These are phyloP conservation scores for Agarophyton chilense DNA, from an alignment of 23 red algal genomes.

Conservation along the genomic window DNA sequence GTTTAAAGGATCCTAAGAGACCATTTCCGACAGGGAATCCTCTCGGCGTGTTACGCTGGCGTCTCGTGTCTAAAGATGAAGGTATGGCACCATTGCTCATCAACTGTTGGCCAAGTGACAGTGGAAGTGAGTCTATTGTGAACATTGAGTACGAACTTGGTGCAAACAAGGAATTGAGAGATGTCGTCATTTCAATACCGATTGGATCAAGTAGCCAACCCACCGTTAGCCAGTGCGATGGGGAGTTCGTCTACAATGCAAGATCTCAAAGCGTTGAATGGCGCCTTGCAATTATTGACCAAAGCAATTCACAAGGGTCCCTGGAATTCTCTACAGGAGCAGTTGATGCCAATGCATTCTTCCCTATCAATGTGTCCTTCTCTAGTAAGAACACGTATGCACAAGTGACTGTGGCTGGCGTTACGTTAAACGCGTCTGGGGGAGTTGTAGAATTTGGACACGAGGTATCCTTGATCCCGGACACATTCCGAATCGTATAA, in stretches of 20 bases:
- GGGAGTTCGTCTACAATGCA: conserved; percentile 86
- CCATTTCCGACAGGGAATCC: conserved; percentile 95
- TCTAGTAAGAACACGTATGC: conserved; percentile 80
- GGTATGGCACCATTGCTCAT: conserved; percentile 81
- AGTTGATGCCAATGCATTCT: conserved; percentile 76
- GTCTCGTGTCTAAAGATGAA: conserved; percentile 86
- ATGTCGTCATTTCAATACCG: conserved; percentile 89
- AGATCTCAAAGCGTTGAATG: conserved; percentile 77
- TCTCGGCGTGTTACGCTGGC: conserved; percentile 88
- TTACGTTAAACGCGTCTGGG: conserved; percentile 37
- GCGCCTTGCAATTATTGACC: conserved; percentile 79
- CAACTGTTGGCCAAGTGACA: conserved; percentile 96
- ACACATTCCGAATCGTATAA: conserved; percentile 67
- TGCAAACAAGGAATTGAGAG: conserved; percentile 61
- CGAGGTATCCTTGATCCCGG: conserved; percentile 68
- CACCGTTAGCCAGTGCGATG: conserved; percentile 78
- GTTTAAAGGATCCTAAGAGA: conserved; percentile 79
- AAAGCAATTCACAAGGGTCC: conserved; percentile 76
- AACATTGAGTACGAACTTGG: conserved; percentile 97
- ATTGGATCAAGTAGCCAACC: conserved; percentile 69
- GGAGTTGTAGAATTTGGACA: conserved; percentile 70
- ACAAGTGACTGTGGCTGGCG: conserved; percentile 48
- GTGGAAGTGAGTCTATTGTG: conserved; percentile 77
- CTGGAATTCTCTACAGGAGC: conserved; percentile 85
- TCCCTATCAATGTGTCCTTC: conserved; percentile 91